Base-by-base conservation (phyloP, 1,139 yeast species). In the Spathaspora jeffriesii region DNA sequence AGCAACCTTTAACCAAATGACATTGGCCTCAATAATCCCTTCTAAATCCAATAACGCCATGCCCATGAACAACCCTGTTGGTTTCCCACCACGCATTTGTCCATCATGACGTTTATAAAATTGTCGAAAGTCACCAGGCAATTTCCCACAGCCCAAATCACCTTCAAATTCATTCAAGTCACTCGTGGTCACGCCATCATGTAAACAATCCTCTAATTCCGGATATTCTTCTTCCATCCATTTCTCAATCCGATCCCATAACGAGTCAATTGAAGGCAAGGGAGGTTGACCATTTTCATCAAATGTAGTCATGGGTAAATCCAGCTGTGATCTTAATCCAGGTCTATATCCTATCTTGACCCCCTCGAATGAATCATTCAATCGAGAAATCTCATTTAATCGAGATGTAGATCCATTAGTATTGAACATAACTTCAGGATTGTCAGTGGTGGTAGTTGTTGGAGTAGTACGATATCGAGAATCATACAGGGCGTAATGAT, bases 181-280 rank as follows among this genome's bases (percentile, higher is more conserved):
- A 28, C 88, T 86, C 21, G 80, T 74, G 3, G 93, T 85, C 10
- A 82, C 95, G 5, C 89, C 88, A 50, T 78, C 79, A 55, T 82
- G 79, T 59, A 88, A 67, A 63, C 81, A 84, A 62, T 88, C 96
- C 43, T 74, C 85, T 48, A 88, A 77, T 63, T 88, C 96, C 1
- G 96, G 93, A 61, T 85, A 88, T 63, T 85, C 86, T 45, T 80
- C 80, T 41, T 87, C 95, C 50, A 87, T 70, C 88, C 92, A 87
- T 38, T 71, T 65, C 57, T 85, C 92, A 53, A 88, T 76, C 51
- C 91, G 75, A 51, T 78, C 81, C 96, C 95, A 88, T 49, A 90
- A 76, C 14, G 86, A 79, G 48, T 77, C 78, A 17, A 88, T 76
- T 11, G 89, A 76, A 8, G 95, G 93, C 46, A 88, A 78, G 6